Evolutionary conservation across 1,139 yeast species (phyloP), one percentile per base, ranked within the genome.

Genomic region (Blastobotrys apis): DNA sequence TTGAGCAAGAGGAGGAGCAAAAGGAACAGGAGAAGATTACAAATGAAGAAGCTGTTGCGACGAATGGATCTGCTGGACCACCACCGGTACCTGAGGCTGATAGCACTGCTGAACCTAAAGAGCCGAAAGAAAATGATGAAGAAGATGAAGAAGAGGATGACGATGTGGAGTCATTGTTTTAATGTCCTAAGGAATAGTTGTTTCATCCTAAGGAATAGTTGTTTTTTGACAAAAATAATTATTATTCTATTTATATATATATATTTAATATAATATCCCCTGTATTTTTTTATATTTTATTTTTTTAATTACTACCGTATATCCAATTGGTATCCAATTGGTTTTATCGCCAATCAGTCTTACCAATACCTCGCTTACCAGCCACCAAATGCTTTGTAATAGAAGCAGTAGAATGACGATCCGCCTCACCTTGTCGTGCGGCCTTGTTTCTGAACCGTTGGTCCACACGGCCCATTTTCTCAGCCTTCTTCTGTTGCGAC

Each of bases 351-450:
- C 69, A 51, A 40, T 62, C 62, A 54, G 85, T 84, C 62, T 83
- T 82, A 65, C 96, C 95, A 64, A 79, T 80, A 73, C 95, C 92
- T 73, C 97, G 81, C 77, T 94, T 92, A 71, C 99, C 99, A 62
- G 90, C 73, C 73, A 83, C 85, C 75, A 92, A 75, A 72, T 92
- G 98, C 74, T 88, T 90, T 53, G 97, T 96, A 71, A 87, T 68
- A 53, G 85, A 72, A 47, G 86, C 92, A 49, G 90, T 78, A 48
- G 81, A 74, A 65, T 87, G 95, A 70, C 97, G 83, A 70, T 92
- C 99, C 61, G 86, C 85, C 72, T 94, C 98, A 73, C 97, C 97
- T 55, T 80, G 85, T 70, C 95, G 81, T 35, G 97, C 96, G 63
- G 75, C 71, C 72, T 92, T 82, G 71, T 90, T 87, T 73, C 97